Base-by-base conservation (phyloP, 1,284 basidiomycete species). In the Laetiporus sulphureus region DNA sequence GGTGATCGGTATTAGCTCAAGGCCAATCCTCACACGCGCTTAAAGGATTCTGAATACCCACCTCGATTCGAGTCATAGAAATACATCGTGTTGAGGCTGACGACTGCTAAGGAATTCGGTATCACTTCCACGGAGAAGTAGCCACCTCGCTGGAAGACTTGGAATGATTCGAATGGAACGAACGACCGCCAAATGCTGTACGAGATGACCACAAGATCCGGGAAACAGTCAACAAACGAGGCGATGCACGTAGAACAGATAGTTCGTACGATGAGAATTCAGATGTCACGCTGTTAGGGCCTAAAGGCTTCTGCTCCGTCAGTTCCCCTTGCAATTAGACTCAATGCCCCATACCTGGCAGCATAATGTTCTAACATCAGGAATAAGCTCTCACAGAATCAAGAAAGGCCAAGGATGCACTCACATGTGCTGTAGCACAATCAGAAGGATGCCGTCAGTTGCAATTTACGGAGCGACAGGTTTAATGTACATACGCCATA, bases 51-150 rank as follows among this genome's bases (percentile, higher is more conserved):
- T n/a, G 22, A 24, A 45, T 36, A 34, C 67, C 57, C 54, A 80
- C 88, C 86, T 67, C 91, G 89, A 66, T 96, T 96, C 24, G 83
- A 83, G 57, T 91, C 84, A 63, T 88, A 96, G 67, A 91, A 94
- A 64, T 91, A 96, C 63, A 96, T 75, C 1, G 92, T 94, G 64
- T 95, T 96, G 46, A 96, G 67, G 51, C 83, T 86, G 58, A 96
- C 81, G 34, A 86, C 89, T 6, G 89, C 88, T 15, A 95, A 58
- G 40, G 75, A 59, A 53, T 82, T 73, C 1, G 86, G 83, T 20
- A 95, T 77, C 24, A 95, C 83, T 57, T 96, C 91, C 27, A 76
- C 72, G 3, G 86, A 76, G 57, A 75, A 96, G 66, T 95, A 95
- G 22, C 83, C 91, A 7, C 92, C 88, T 31, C 84, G 72, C 55